Evolutionary conservation across 2,329 filamentous ascomycete genomes (phyloP).

Genomic region (Sclerotinia sclerotiorum): DNA sequence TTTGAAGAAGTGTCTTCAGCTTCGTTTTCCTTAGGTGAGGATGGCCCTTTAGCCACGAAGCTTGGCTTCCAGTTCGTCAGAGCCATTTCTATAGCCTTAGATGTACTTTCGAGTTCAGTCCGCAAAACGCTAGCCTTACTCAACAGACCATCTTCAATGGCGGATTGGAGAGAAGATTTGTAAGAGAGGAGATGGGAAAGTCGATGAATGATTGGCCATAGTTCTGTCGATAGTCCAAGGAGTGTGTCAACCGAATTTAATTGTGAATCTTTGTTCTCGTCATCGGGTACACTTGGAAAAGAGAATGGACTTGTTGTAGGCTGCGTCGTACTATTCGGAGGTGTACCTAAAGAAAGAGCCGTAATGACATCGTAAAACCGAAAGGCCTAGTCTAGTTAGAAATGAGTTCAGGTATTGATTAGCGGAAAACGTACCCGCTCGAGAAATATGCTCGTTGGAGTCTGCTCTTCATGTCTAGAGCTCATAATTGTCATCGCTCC

Average conservation of each 20-base stretch:
- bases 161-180: conserved; percentile 52
- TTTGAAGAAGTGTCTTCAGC: conserved; percentile 7
- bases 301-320: conserved; percentile 49
- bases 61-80: conserved; percentile 57
- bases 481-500: conserved; percentile 62
- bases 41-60: conserved; percentile 43
- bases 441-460: conserved; percentile 56
- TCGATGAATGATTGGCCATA: conserved; percentile 64
- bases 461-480: conserved; percentile 46
- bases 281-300: conserved; percentile 49
- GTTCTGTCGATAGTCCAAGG: conserved; percentile 59
- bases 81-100: conserved; percentile 55
- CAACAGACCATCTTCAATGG: conserved; percentile 45
- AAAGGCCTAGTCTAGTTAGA: conserved; percentile 52
- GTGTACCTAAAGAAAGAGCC: conserved; percentile 59
- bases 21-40: conserved; percentile 19
- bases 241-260: conserved; percentile 50
- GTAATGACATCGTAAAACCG: conserved; percentile 66
- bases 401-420: not conserved
- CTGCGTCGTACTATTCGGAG: conserved; percentile 53
- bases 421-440: conserved; percentile 51
- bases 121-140: conserved; percentile 35
- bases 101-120: conserved; percentile 42
- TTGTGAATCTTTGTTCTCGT: conserved; percentile 44
- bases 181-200: conserved; percentile 56